phyloP scores from a whole-genome alignment of 176 grass and related monocot genomes.

The Carex myosuroides region DNA sequence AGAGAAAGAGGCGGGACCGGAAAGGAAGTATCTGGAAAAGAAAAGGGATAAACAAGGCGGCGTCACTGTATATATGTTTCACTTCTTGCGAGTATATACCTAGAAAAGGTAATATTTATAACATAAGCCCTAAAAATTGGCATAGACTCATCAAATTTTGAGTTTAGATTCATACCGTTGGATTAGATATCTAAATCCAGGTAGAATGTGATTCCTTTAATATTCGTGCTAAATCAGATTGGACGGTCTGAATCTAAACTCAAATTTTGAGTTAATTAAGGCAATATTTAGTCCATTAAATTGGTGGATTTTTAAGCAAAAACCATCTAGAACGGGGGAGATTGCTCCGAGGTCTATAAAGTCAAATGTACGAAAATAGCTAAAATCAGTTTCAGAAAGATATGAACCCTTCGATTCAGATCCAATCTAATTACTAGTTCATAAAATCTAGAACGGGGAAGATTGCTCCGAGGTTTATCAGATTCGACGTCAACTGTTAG shows the following conservation, averaged over 20 bases:
- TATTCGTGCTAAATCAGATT: no score
- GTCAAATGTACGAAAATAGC: not conserved
- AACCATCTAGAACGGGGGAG: not conserved
- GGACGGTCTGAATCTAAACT: no score
- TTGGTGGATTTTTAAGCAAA: not conserved
- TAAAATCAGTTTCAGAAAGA: not conserved
- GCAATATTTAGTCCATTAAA: not conserved
- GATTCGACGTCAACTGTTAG: no score
- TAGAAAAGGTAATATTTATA: not conserved
- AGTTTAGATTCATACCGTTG: no score
- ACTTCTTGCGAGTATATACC: not conserved
- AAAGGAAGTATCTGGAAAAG: conserved; percentile 3
- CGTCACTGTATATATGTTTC: not conserved
- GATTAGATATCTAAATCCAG: no score
- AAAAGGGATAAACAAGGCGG: not conserved
- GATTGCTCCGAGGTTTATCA: no score
- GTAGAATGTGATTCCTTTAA: no score
- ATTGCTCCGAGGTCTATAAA: not conserved
- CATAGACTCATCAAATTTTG: no score
- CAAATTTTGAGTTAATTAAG: no score
- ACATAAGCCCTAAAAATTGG: not conserved
- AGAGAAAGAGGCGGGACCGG: conserved; percentile 6
- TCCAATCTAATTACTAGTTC: not conserved
- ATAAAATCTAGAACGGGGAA: no score
- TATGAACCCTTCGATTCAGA: not conserved